A percentile compares a stretch with the other conserved stretches of the same genome.
These are phyloP conservation scores for Kodamaea hsintzibuensis DNA, from an alignment of 805 yeast genomes.

Conservation along the genomic window DNA sequence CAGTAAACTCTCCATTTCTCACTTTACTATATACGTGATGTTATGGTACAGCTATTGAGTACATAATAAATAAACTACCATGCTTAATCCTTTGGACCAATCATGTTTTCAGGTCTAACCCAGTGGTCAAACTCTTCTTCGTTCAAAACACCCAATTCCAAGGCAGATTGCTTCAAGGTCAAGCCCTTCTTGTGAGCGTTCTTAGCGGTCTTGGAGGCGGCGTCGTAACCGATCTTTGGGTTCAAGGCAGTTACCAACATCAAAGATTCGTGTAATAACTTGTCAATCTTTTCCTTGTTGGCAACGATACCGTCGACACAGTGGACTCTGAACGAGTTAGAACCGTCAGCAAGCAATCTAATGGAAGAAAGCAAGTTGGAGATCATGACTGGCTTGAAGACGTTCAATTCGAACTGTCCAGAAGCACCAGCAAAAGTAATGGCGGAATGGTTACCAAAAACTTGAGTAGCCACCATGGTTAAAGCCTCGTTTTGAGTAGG, in stretches of 20 bases:
- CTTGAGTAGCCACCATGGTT: conserved; percentile 98
- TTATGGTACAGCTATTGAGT: no score
- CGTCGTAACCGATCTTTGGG: conserved; percentile 98
- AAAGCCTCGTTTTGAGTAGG: conserved; percentile 99
- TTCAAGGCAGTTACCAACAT: conserved; percentile 98
- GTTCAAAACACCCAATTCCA: conserved; percentile 83
- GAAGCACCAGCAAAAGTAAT: conserved; percentile 98
- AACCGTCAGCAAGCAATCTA: conserved; percentile 87
- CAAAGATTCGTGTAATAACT: conserved; percentile 88
- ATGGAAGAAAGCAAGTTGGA: conserved; percentile 85
- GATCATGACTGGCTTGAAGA: conserved; percentile 95
- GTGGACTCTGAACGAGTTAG: conserved; percentile 85
- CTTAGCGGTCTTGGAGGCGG: conserved; percentile 97
- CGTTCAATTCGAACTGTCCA: conserved; percentile 98
- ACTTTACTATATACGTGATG: neutral
- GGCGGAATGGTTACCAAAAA: conserved; percentile 93
- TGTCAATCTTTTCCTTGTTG: conserved; percentile 81
- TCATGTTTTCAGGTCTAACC: conserved; percentile 98
- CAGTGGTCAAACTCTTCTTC: conserved; percentile 90
- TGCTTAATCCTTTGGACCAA: conserved; percentile 76
- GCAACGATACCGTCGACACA: conserved; percentile 96
- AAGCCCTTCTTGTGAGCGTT: conserved; percentile 98
- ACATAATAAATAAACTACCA: neutral
- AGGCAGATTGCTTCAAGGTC: conserved; percentile 91
- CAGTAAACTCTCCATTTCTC: neutral